These are phyloP conservation scores for Trichoderma citrinoviride DNA, from an alignment of 2,329 filamentous ascomycete genomes.

Conservation along the genomic window DNA sequence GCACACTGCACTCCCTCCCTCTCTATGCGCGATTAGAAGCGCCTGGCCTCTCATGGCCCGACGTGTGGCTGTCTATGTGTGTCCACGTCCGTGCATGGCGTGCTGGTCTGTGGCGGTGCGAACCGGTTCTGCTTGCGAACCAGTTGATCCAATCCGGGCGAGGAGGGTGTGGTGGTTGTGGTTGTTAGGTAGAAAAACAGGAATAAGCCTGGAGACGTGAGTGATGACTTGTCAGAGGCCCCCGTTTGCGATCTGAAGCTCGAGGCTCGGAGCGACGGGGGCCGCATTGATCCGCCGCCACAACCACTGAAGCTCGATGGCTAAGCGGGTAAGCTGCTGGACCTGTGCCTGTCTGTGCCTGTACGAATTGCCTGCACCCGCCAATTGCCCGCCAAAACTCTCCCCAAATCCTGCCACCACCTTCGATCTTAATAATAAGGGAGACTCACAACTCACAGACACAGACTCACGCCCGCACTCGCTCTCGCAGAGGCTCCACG, in stretches of 20 bases:
- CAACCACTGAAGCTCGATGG: neutral
- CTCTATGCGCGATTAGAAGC: neutral
- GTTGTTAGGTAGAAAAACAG: neutral
- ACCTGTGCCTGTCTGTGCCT: neutral
- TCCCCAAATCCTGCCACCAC: neutral
- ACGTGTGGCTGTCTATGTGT: conserved; percentile 1
- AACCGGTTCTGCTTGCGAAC: neutral
- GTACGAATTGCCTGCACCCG: neutral
- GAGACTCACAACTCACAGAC: neutral
- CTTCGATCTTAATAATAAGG: neutral
- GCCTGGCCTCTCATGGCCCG: conserved; percentile 9
- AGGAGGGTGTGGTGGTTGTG: neutral
- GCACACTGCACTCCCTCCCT: neutral
- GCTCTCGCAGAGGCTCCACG: neutral
- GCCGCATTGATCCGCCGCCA: conserved; percentile 19
- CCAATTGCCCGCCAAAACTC: conserved; percentile 1
- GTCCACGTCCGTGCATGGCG: neutral
- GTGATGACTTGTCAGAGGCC: conserved; percentile 17
- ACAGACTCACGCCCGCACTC: too few relatives aligned
- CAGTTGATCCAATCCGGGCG: conserved; percentile 6
- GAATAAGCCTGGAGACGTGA: neutral
- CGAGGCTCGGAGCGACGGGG: conserved; percentile 14
- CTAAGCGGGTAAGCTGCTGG: too few relatives aligned
- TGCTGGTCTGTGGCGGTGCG: conserved; percentile 14
- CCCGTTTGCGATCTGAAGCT: neutral